These are phyloP conservation scores for Zygosaccharomyces sapae DNA, from an alignment of 1,139 yeast genomes.

Conservation along the genomic window DNA sequence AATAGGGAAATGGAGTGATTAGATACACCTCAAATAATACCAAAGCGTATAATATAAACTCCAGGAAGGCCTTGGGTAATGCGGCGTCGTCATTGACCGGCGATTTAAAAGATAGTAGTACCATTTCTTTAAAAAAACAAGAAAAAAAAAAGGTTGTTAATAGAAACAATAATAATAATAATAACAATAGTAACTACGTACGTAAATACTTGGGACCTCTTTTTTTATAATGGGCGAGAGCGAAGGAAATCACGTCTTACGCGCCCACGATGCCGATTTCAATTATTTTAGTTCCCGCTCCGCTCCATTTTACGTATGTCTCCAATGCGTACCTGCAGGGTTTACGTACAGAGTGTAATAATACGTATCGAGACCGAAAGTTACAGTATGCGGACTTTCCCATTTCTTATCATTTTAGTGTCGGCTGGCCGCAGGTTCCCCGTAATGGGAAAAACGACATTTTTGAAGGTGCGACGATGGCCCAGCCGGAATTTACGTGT, in stretches of 20 bases:
- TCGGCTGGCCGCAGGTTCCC: not conserved
- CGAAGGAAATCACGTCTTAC: not conserved
- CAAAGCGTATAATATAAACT: not conserved
- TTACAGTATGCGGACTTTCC: not conserved
- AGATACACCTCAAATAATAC: not conserved
- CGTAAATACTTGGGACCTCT: not conserved
- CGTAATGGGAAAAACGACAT: not conserved
- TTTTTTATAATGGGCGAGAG: not conserved
- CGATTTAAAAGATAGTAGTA: not conserved
- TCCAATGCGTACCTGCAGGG: not conserved
- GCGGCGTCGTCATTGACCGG: not conserved
- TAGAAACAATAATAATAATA: not conserved
- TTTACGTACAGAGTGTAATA: not conserved
- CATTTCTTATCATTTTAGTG: too few species aligned
- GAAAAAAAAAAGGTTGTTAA: not conserved
- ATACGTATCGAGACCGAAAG: not conserved
- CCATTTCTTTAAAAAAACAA: not conserved
- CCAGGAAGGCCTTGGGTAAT: not conserved
- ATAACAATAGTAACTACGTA: not conserved
- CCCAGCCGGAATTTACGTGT: slow-evolving; percentile 1
- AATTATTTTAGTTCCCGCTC: not conserved
- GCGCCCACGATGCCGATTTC: not conserved
- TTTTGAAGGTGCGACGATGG: slow-evolving; percentile 1
- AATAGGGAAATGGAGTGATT: slow-evolving; percentile 2
- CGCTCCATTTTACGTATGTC: not conserved